Evolutionary conservation across 2,329 filamentous ascomycete genomes (phyloP), one percentile per base, ranked within the genome.

Genomic region (Shiraia bambusicola): DNA sequence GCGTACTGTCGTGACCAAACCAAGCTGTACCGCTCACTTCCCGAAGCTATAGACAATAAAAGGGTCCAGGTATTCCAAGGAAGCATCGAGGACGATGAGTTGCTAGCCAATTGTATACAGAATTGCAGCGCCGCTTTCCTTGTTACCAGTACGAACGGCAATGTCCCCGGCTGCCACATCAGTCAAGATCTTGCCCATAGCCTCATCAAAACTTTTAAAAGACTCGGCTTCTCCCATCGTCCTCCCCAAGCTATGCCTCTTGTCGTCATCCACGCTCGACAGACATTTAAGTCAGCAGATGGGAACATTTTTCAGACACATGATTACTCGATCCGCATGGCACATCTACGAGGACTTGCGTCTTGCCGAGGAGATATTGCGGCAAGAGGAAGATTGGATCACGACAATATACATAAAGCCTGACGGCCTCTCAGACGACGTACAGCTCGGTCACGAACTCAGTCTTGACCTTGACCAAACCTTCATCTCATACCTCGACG

Each of bases 1-100:
- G 73, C 70, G 14, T 77, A 72, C 57, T 74, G 72, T 41, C 75
- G 74, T 42, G 70, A 69, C 50, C 46, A 54, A 12, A 19, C 58
- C 7, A 77, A 76, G 49, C 66, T 77, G 3, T 12, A 52, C 3
- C 42, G 38, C 0, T 39, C 67, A 3, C 8, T 71, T 2, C 73
- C 74, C 1, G 52, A 60, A n/a, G 33, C 67, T 5, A 42, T 30
- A 1, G 48, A 61, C 6, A 65, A 54, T 45, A 55, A 63, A 31
- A 57, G 58, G 4, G 65, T 75, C 10, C 15, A 63, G 1, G 54
- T 76, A 14, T 76, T 70, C 48, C 65, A 69, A 39, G 74, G 74
- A 26, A 65, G 47, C 47, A 65, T 76, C 28, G 4, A 61, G 27
- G 70, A 79, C 45, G 48, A 61, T 9, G 52, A 66, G 0, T 56